Conservation (phyloP, 2,329 filamentous ascomycete species). For the Cercospora sp. region DNA sequence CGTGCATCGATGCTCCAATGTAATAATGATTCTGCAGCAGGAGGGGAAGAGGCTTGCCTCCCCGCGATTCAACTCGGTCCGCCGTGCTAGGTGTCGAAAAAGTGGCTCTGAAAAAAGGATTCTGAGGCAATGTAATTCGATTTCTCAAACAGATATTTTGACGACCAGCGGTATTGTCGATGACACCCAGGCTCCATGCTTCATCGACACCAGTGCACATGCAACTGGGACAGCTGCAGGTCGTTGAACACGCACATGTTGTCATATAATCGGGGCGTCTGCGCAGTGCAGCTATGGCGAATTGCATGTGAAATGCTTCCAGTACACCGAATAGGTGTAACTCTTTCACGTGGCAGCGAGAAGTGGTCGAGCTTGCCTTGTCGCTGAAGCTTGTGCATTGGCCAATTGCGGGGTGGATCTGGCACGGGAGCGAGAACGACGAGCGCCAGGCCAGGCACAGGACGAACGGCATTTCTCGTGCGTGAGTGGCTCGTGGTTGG, state of each 20-base stretch:
- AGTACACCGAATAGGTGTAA: neutral
- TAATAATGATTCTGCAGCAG: neutral
- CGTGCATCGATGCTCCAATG: neutral
- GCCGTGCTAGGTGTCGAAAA: neutral
- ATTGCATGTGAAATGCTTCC: neutral
- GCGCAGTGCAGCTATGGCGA: neutral
- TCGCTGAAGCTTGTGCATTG: neutral
- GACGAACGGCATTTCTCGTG: neutral
- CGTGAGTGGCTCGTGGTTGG: neutral
- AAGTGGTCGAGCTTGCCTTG: neutral
- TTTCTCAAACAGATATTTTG: neutral
- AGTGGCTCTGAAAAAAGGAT: neutral
- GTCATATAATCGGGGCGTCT: neutral
- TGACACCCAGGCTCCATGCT: neutral
- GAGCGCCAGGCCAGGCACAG: neutral
- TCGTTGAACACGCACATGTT: neutral
- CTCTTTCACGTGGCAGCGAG: slow-evolving; percentile 2
- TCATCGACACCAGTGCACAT: neutral
- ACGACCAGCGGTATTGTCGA: neutral
- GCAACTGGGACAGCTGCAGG: neutral
- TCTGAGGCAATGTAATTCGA: neutral
- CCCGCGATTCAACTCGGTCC: slow-evolving; percentile 13
- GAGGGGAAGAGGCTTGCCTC: slow-evolving; percentile 10
- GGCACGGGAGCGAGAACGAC: slow-evolving; percentile 17
- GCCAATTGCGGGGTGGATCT: neutral